Percentiles rank a stretch among this genome's conserved stretches.
These are phyloP conservation scores for Podaxis mareebaensis DNA, from an alignment of 768 basidiomycete genomes.

Conservation along the genomic window DNA sequence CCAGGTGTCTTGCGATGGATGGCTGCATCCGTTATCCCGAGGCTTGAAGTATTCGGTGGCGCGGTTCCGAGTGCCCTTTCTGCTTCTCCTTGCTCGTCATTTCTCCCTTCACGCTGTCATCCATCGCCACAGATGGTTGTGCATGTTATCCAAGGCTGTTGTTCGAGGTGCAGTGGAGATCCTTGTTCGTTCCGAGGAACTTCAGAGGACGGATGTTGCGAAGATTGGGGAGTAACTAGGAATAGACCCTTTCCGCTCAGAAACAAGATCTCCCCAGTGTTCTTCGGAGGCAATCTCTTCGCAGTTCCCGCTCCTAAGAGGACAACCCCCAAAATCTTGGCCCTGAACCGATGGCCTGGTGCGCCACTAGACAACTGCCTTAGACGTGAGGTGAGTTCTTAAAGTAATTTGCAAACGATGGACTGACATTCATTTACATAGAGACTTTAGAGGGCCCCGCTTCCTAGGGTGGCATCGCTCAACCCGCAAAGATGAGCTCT, in stretches of 20 bases:
- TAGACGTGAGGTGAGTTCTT: neutral
- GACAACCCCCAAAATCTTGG: neutral
- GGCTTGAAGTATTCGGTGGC: constrained; percentile 5
- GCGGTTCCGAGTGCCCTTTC: neutral
- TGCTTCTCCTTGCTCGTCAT: neutral
- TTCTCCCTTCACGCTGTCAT: neutral
- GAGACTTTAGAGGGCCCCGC: neutral
- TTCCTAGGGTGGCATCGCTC: neutral
- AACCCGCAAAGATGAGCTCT: neutral
- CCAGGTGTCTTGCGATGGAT: constrained; percentile 18
- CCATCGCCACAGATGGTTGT: neutral
- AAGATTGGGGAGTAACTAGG: neutral
- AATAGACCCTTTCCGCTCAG: neutral
- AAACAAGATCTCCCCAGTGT: neutral
- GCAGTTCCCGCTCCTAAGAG: too few species aligned
- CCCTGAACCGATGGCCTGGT: constrained; percentile 15
- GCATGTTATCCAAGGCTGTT: neutral
- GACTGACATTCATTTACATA: neutral
- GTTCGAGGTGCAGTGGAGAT: neutral
- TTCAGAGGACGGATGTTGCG: neutral
- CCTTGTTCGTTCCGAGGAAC: neutral
- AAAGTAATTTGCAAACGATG: neutral
- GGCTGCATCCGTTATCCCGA: constrained; percentile 15
- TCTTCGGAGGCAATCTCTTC: neutral
- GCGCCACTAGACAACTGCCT: neutral